These are phyloP conservation scores for Avena insularis DNA, from an alignment of 176 grass and related monocot genomes.

Conservation along the genomic window DNA sequence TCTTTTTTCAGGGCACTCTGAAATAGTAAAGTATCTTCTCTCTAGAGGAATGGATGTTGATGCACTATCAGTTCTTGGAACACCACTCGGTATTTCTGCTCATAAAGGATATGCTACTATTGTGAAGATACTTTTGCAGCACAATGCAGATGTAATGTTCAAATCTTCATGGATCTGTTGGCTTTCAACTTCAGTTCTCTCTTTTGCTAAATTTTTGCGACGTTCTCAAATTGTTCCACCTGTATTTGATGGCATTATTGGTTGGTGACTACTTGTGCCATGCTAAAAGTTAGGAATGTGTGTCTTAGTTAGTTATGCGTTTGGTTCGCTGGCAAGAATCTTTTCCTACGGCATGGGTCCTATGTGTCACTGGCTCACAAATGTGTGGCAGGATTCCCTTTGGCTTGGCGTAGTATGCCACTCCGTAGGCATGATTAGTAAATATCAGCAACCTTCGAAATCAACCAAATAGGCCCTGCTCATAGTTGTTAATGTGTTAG, in stretches of 20 bases:
- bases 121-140: slow-evolving; percentile 46
- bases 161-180: not conserved
- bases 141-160: not conserved
- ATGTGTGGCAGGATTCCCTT: not conserved
- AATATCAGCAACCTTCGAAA: not conserved
- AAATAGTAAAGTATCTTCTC: slow-evolving; percentile 45
- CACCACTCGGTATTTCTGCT: slow-evolving; percentile 46
- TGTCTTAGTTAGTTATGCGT: not conserved
- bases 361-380: not conserved
- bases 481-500: not conserved
- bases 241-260: not conserved
- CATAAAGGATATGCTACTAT: slow-evolving; percentile 29
- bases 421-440: not conserved
- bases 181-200: not conserved
- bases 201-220: not conserved
- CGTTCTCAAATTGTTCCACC: not conserved
- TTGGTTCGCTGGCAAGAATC: not conserved
- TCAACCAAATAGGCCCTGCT: not conserved
- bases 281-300: not conserved
- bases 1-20: slow-evolving; percentile 39
- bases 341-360: not conserved
- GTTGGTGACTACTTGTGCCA: not conserved
- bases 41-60: slow-evolving; percentile 54
- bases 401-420: not conserved
- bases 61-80: slow-evolving; percentile 21